phyloP scores from a whole-genome alignment of 176 grass and related monocot species.

The Typha latifolia region DNA sequence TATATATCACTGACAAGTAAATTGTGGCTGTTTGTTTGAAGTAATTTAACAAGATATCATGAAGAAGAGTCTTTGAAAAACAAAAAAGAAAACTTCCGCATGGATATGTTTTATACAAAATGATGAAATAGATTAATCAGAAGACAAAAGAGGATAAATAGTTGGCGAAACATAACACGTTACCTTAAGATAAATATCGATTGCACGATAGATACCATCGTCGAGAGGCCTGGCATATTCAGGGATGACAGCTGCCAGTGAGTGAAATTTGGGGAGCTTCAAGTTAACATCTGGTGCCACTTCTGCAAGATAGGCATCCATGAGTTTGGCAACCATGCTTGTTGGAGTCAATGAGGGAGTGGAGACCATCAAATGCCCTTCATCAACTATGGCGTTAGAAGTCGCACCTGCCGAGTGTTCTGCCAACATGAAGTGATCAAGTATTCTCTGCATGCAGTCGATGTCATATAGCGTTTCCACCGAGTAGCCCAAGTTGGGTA shows the following conservation, averaged over 20 bases:
- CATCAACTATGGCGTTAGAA: conserved; percentile 34
- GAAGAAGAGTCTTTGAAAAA: too few relatives aligned
- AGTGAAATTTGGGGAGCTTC: conserved; percentile 71
- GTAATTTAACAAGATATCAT: too few relatives aligned
- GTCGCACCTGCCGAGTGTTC: conserved; percentile 31
- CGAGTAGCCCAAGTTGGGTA: conserved; percentile 64
- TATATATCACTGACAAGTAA: too few relatives aligned
- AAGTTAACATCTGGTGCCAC: conserved; percentile 72
- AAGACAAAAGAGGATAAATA: background rate
- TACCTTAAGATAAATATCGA: conserved; percentile 83
- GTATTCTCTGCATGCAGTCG: conserved; percentile 75
- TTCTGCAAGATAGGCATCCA: conserved; percentile 72
- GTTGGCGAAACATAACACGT: background rate
- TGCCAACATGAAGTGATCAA: conserved; percentile 74
- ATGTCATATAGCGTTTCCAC: conserved; percentile 79
- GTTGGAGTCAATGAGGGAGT: conserved; percentile 32
- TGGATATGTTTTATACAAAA: too few relatives aligned
- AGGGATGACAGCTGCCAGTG: conserved; percentile 54
- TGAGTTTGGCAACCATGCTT: conserved; percentile 61
- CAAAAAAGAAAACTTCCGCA: too few relatives aligned
- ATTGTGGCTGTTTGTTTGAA: too few relatives aligned
- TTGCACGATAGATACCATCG: conserved; percentile 65
- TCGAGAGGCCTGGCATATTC: conserved; percentile 54
- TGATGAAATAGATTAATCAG: background rate
- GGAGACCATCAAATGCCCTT: conserved; percentile 26